Percentiles rank a stretch among this genome's conserved stretches.
Conservation (phyloP, 257 asterid genomes). For the Fraxinus americana region DNA sequence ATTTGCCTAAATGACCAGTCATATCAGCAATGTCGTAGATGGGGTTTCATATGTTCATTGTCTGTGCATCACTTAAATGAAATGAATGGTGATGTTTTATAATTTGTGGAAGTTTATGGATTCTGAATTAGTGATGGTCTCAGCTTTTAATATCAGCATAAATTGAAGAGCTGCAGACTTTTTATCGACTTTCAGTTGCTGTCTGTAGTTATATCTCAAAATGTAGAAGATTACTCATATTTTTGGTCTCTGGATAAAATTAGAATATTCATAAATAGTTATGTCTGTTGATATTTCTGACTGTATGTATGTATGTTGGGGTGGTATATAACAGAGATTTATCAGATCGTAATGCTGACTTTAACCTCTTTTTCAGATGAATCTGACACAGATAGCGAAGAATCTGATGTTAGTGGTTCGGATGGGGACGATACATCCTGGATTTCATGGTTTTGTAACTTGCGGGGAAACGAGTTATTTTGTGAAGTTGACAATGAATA, state of each 20-base stretch:
- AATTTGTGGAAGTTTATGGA: not conserved
- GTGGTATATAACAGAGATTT: not conserved
- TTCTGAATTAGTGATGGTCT: not conserved
- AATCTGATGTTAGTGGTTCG: constrained; percentile 66
- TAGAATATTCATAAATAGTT: not conserved
- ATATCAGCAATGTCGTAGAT: not conserved
- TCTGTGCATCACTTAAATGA: not conserved
- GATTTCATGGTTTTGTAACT: constrained; percentile 73
- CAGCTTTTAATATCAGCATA: not conserved
- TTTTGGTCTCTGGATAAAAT: not conserved
- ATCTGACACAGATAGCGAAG: constrained; percentile 70
- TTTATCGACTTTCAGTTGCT: not conserved
- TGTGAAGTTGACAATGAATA: constrained; percentile 69
- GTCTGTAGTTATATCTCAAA: not conserved
- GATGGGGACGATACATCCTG: constrained; percentile 70
- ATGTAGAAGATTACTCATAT: not conserved
- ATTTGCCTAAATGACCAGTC: not conserved
- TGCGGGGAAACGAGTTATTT: constrained; percentile 68
- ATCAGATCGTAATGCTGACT: constrained; percentile 5
- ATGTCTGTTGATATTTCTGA: not conserved
- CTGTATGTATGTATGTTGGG: not conserved
- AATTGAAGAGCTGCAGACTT: not conserved
- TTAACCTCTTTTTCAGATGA: constrained; percentile 43
- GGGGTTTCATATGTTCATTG: not conserved
- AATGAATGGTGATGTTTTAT: not conserved